A percentile compares a stretch with the other conserved stretches of the same genome.
Conservation (phyloP, 345 rosid genomes). For the Corchorus capsularis region DNA sequence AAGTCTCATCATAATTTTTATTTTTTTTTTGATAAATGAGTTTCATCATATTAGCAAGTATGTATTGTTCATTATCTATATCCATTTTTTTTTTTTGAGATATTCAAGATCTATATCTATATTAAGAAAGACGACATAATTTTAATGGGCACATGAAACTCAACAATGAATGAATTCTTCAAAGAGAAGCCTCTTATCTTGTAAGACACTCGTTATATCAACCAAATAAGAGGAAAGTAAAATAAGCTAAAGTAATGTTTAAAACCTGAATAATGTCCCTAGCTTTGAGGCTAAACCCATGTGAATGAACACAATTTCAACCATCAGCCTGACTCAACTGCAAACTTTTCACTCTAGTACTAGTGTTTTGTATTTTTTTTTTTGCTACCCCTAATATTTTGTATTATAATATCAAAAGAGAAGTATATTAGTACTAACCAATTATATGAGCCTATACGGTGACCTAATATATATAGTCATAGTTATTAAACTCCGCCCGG, state of each 20-base stretch:
- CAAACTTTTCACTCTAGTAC: not conserved
- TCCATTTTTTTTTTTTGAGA: too few relatives aligned
- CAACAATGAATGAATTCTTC: not conserved
- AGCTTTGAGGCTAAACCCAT: slow-evolving; percentile 28
- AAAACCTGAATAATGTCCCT: slow-evolving; percentile 16
- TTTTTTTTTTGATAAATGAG: too few relatives aligned
- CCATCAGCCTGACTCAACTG: slow-evolving; percentile 17
- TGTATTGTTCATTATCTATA: not conserved
- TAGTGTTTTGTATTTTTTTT: not conserved
- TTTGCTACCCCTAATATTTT: too few relatives aligned
- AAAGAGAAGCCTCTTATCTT: not conserved
- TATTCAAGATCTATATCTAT: too few relatives aligned
- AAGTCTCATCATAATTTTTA: too few relatives aligned
- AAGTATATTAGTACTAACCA: not conserved
- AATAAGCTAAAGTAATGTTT: not conserved
- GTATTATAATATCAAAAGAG: not conserved
- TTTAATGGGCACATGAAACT: not conserved
- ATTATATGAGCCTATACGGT: too few relatives aligned
- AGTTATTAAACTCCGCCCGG: too few relatives aligned
- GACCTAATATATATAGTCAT: too few relatives aligned
- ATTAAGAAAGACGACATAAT: not conserved
- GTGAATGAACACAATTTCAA: slow-evolving; percentile 27
- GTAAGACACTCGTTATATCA: not conserved
- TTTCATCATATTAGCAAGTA: not conserved
- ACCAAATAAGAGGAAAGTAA: not conserved